phyloP scores from a whole-genome alignment of 139 green algal species.

The Marvania coccoides region DNA sequence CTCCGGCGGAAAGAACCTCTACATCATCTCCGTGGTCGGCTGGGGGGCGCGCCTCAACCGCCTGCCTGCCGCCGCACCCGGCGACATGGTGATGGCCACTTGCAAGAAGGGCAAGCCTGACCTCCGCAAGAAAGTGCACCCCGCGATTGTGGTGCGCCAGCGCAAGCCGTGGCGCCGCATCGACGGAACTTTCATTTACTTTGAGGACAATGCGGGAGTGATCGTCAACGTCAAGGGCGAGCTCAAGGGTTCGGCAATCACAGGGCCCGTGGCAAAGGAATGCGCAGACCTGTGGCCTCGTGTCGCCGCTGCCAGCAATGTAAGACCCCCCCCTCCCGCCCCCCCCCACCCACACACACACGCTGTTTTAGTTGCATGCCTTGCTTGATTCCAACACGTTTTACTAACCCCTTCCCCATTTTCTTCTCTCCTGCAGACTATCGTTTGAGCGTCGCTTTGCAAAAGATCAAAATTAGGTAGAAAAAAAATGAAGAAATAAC shows the following conservation, averaged over 20 bases:
- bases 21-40: constrained; percentile 92
- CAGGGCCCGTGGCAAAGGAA: constrained; percentile 98
- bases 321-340: too few relatives aligned
- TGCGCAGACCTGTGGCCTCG: constrained; percentile 99
- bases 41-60: constrained; percentile 94
- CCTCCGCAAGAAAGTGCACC: constrained; percentile 96
- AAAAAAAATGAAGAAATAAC: too few relatives aligned
- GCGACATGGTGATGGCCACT: constrained; percentile 99
- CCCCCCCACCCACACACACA: too few relatives aligned
- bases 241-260: constrained; percentile 99
- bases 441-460: too few relatives aligned
- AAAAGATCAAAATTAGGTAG: too few relatives aligned
- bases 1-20: constrained; percentile 95
- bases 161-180: constrained; percentile 97
- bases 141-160: constrained; percentile 95
- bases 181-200: constrained; percentile 99
- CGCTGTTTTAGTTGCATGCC: background rate
- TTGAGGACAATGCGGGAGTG: constrained; percentile 99
- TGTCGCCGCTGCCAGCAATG: constrained; percentile 97
- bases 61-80: constrained; percentile 76
- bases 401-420: too few relatives aligned
- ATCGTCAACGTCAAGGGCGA: constrained; percentile 99
- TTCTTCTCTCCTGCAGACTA: too few relatives aligned
- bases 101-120: constrained; percentile 99
- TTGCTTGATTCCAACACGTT: too few relatives aligned